Conservation (phyloP, 78 protist species). For the Polysphondylium violaceum region DNA sequence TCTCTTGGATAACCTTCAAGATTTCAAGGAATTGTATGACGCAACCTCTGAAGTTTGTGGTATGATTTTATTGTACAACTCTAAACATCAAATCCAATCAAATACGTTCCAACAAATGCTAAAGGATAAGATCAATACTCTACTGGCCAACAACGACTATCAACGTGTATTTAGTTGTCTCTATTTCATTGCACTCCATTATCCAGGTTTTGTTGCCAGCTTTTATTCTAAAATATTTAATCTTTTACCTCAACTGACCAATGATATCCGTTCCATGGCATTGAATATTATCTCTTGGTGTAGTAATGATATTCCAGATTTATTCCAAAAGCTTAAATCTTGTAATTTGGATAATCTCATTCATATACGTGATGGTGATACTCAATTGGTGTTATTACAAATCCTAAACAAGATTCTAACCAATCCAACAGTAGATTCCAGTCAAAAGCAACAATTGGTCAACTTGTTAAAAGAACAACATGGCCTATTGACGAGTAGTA, state of each 20-base stretch:
- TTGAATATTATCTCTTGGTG: conserved; percentile 54
- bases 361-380: conserved; percentile 66
- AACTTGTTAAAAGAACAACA: not conserved
- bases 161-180: conserved; percentile 67
- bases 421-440: not conserved
- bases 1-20: conserved; percentile 30
- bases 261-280: conserved; percentile 35
- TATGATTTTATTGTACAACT: conserved; percentile 48
- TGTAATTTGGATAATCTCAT: conserved; percentile 42
- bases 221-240: conserved; percentile 34
- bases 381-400: conserved; percentile 25
- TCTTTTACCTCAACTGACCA: conserved; percentile 33
- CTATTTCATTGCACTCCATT: conserved; percentile 63
- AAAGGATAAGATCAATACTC: conserved; percentile 28
- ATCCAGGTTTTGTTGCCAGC: conserved; percentile 10
- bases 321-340: conserved; percentile 47
- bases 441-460: not conserved
- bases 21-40: conserved; percentile 51
- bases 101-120: conserved; percentile 18
- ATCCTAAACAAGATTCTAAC: conserved; percentile 29
- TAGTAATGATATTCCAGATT: conserved; percentile 52
- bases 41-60: conserved; percentile 76
- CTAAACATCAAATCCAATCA: conserved; percentile 33
- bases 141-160: conserved; percentile 19
- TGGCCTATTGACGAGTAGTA: not conserved